Evolutionary conservation across 2,329 filamentous ascomycete species (phyloP).

Genomic region (Arachnomyces sp.): DNA sequence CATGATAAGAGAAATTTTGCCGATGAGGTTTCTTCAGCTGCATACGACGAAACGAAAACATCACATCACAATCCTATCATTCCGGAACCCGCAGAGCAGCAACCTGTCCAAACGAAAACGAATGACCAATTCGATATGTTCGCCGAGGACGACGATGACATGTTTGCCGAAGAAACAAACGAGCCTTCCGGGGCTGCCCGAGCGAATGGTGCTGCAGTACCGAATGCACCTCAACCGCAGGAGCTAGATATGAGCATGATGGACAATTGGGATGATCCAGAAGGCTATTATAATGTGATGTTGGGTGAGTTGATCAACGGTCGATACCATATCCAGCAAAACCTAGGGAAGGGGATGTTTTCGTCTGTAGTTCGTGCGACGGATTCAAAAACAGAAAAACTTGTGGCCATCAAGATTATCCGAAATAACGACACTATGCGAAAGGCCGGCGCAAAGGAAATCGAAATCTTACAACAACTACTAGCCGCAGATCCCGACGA

Average conservation of each 20-base stretch:
- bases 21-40: conserved; percentile 46
- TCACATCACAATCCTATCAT: conserved; percentile 46
- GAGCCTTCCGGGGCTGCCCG: conserved; percentile 51
- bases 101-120: conserved; percentile 33
- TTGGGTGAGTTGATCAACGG: conserved; percentile 83
- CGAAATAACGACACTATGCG: conserved; percentile 88
- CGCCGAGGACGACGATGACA: conserved; percentile 64
- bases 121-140: conserved; percentile 58
- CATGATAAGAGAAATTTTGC: conserved; percentile 59
- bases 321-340: conserved; percentile 81
- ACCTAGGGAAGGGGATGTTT: conserved; percentile 90
- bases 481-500: conserved; percentile 78
- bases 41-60: conserved; percentile 53
- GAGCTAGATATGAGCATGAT: conserved; percentile 66
- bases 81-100: conserved; percentile 31
- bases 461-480: conserved; percentile 83
- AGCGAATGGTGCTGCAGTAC: conserved; percentile 32
- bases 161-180: conserved; percentile 72
- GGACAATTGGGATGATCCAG: conserved; percentile 87
- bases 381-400: conserved; percentile 63
- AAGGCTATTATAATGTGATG: conserved; percentile 94
- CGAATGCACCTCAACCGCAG: conserved; percentile 46
- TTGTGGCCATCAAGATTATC: conserved; percentile 97
- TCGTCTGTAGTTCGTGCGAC: conserved; percentile 87
- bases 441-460: conserved; percentile 90